Evolutionary conservation across 2,329 filamentous ascomycete genomes (phyloP), one percentile per base, ranked within the genome.

Genomic region (Fusarium avenaceum): DNA sequence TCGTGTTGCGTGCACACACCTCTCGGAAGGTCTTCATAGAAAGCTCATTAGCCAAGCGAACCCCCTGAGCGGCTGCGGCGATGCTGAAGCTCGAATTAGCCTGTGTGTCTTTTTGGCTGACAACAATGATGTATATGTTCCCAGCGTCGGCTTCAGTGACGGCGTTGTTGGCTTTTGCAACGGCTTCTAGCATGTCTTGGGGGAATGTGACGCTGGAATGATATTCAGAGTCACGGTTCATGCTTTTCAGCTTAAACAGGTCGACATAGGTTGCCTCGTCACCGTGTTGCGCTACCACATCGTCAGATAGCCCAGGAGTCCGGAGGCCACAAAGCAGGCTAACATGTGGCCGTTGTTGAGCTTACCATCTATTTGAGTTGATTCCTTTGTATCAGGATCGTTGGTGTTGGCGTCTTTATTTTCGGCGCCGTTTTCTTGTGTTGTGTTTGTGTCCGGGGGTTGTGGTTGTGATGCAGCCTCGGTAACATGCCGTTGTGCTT

Each of bases 1-100:
- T 52, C 10, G 17, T 32, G 11, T 52, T 15, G 3, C 2, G 26
- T 0, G 15, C 3, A 22, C 20, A 46, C 4, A 19, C 2, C 1
- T 33, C 4, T 30, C 20, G 30, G 6, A 52, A 52, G 8, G 30
- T 17, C 17, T 24, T 52, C 39, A 52, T 46, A 52, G 49, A 19
- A 52, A 52, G 49, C 39, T 52, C 39, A 33, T 52, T 52, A 32
- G 49, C 49, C 49, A 46, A 13, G 43, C 30, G 49, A 26, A 32
- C 7, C 49, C 39, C 39, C 19, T 52, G 44, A 2, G 39, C 10
- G 1, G 49, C 49, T 24, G 49, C 4, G 20, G 26, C 4, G 49
- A 46, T 7, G 17, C 39, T 52, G 26, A 52, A 52, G 20, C 11
- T 28, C 22, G 6, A 19, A 26, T 52, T 52, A 52, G 49, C 49